Conservation (phyloP, 163 green algal species). For the Scenedesmus sp. region DNA sequence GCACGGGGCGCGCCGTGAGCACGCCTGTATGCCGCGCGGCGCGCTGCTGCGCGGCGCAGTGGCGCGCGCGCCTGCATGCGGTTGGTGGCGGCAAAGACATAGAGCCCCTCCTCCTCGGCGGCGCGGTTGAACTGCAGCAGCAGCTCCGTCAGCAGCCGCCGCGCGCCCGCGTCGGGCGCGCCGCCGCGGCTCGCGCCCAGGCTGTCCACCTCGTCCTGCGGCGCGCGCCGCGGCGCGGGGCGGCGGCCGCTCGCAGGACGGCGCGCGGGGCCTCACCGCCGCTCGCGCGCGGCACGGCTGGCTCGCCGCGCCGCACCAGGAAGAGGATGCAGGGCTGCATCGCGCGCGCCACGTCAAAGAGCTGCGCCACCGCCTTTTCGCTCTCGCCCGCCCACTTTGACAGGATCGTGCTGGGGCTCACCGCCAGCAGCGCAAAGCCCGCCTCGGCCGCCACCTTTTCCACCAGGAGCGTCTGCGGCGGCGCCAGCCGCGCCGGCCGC, state of each 20-base stretch:
- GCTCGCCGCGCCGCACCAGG: conserved; percentile 57
- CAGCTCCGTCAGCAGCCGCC: conserved; percentile 64
- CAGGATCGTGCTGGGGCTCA: conserved; percentile 57
- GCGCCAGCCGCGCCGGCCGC: background rate
- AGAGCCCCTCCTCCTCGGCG: conserved; percentile 41
- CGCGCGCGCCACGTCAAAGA: conserved; percentile 53
- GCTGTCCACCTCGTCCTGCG: conserved; percentile 65
- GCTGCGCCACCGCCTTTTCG: conserved; percentile 55
- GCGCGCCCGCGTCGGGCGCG: conserved; percentile 43
- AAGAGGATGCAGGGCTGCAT: conserved; percentile 61
- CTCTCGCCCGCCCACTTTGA: conserved; percentile 62
- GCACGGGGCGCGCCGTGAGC: no score
- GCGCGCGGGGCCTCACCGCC: no score
- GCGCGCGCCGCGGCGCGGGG: no score
- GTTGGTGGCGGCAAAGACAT: conserved; percentile 65
- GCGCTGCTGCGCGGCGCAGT: background rate
- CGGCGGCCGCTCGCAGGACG: no score
- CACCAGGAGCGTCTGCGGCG: conserved; percentile 61
- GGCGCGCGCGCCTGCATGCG: conserved; percentile 55
- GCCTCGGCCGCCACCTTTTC: conserved; percentile 61
- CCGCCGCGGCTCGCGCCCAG: conserved; percentile 39
- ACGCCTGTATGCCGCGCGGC: no score
- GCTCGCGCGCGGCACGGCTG: no score
- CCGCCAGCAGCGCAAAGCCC: conserved; percentile 50
- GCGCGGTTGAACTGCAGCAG: conserved; percentile 55